phyloP scores from a whole-genome alignment of 2,329 filamentous ascomycete genomes.

The Lecanicillium sp. region DNA sequence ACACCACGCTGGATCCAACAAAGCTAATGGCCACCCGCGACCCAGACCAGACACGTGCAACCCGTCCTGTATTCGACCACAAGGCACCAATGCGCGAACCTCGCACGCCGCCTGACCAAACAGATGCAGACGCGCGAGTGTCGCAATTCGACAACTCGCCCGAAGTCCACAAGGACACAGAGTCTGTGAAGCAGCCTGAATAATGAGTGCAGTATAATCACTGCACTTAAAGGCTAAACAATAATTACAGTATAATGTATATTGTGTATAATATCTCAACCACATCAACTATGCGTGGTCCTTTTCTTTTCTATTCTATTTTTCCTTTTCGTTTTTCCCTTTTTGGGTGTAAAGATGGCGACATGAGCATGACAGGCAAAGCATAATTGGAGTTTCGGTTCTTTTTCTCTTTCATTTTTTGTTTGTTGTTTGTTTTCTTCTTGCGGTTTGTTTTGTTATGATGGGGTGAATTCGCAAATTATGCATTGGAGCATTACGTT shows the following conservation, averaged over 20 bases:
- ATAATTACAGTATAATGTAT: constrained; percentile 12
- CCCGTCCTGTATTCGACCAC: constrained; percentile 3
- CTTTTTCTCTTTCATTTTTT: neutral
- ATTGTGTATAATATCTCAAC: constrained; percentile 11
- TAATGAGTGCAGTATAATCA: no score
- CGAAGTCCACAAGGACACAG: constrained; percentile 2
- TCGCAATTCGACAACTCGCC: neutral
- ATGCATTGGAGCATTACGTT: neutral
- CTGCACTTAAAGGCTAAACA: no score
- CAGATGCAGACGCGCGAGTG: neutral
- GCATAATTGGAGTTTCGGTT: no score
- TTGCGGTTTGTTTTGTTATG: no score
- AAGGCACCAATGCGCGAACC: constrained; percentile 4
- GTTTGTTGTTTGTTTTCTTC: constrained; percentile 6
- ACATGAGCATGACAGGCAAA: no score
- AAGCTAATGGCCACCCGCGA: neutral
- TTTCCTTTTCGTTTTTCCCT: no score
- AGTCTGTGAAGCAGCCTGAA: neutral
- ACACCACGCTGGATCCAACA: neutral
- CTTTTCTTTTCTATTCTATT: neutral
- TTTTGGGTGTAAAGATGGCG: no score
- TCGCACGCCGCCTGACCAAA: constrained; percentile 6
- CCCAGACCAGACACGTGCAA: neutral
- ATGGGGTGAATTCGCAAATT: neutral
- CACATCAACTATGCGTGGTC: neutral